A percentile compares a stretch with the other conserved stretches of the same genome.
phyloP scores from a whole-genome alignment of 2,329 filamentous ascomycete species.

The Colletotrichum kahawae region DNA sequence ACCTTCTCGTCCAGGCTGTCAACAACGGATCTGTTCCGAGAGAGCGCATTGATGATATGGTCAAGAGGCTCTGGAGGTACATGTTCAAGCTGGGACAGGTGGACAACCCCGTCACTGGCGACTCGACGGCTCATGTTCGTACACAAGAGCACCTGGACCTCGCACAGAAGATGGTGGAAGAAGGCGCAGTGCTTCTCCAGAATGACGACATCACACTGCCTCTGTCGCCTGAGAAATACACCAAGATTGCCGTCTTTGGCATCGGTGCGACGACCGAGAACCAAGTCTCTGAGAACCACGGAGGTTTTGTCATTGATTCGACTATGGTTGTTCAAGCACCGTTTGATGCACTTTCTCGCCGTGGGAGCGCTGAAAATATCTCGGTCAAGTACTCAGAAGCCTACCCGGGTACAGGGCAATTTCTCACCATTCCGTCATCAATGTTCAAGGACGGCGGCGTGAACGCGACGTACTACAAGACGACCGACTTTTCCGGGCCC shows the following conservation, averaged over 20 bases:
- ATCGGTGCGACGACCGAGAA: constrained; percentile 58
- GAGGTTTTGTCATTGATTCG: background rate
- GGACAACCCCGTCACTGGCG: constrained; percentile 16
- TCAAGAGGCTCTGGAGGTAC: background rate
- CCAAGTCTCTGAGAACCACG: constrained; percentile 26
- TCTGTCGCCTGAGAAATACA: constrained; percentile 53
- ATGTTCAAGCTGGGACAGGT: background rate
- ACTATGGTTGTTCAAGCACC: background rate
- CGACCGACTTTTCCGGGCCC: constrained; percentile 11
- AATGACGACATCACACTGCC: constrained; percentile 52
- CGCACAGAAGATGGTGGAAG: background rate
- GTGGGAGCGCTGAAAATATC: background rate
- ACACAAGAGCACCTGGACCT: background rate
- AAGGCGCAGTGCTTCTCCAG: constrained; percentile 48
- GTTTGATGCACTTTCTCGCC: background rate
- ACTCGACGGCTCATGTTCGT: background rate
- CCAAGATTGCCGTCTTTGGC: constrained; percentile 41
- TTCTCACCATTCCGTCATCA: background rate
- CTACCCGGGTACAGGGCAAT: background rate
- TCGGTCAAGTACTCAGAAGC: background rate
- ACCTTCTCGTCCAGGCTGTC: constrained; percentile 31
- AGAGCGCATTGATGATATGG: background rate
- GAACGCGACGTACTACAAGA: constrained; percentile 26
- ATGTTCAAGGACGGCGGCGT: constrained; percentile 10
- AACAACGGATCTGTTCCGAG: constrained; percentile 71